These are phyloP conservation scores for Talaromyces verruculosus DNA, from an alignment of 2,329 filamentous ascomycete species.

Conservation along the genomic window DNA sequence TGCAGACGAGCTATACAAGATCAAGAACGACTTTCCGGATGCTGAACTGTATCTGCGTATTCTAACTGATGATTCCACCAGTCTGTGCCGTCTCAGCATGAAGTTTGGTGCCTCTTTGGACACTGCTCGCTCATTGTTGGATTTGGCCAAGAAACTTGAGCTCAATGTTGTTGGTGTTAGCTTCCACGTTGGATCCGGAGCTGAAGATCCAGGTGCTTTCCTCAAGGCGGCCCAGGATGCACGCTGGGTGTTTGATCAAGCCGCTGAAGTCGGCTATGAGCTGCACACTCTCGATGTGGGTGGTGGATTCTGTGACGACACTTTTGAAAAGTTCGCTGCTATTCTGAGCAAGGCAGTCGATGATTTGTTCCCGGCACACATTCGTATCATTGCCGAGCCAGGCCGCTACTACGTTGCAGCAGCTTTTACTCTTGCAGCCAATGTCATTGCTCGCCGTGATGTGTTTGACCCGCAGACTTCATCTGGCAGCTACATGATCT, in stretches of 20 bases:
- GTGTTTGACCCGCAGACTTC: conserved; percentile 65
- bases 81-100: conserved; percentile 89
- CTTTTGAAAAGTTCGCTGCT: conserved; percentile 84
- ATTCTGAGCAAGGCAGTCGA: conserved; percentile 79
- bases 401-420: conserved; percentile 93
- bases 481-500: conserved; percentile 79
- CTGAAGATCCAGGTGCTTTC: conserved; percentile 89
- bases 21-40: conserved; percentile 83
- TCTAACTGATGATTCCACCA: conserved; percentile 91
- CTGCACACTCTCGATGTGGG: conserved; percentile 91
- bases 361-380: conserved; percentile 77
- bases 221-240: conserved; percentile 88
- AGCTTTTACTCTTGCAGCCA: conserved; percentile 92
- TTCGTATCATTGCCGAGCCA: conserved; percentile 92
- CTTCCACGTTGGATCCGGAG: conserved; percentile 96
- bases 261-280: conserved; percentile 69
- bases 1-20: conserved; percentile 95
- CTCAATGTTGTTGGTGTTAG: conserved; percentile 94
- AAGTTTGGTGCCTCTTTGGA: conserved; percentile 95
- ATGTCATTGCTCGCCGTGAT: conserved; percentile 91
- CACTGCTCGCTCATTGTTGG: conserved; percentile 71
- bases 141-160: conserved; percentile 74
- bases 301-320: conserved; percentile 87
- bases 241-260: conserved; percentile 84
- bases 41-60: conserved; percentile 94